A percentile compares a stretch with the other conserved stretches of the same genome.
Conservation (phyloP, 257 asterid species). For the Solanum sparsipilum region DNA sequence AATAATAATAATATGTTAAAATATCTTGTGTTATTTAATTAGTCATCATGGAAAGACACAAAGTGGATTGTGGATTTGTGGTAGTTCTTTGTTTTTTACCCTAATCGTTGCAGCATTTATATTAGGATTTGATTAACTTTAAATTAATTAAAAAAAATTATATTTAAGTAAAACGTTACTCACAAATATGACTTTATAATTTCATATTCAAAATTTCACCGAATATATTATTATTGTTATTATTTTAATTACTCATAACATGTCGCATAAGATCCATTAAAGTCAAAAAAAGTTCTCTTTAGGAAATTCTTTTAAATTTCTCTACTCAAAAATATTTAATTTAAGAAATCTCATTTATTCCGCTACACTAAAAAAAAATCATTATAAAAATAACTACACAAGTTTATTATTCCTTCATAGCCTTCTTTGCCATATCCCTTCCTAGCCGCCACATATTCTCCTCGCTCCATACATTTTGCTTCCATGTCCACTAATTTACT, state of each 20-base stretch:
- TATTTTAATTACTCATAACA: neutral
- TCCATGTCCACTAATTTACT: constrained; percentile 38
- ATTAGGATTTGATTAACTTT: neutral
- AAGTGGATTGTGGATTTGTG: too few relatives aligned
- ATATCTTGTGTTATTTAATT: neutral
- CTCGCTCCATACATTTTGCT: neutral
- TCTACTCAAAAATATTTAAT: neutral
- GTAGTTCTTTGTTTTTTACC: neutral
- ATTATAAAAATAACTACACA: too few relatives aligned
- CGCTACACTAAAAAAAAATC: too few relatives aligned
- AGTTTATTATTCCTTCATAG: neutral
- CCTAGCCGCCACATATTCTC: neutral
- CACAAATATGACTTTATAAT: neutral
- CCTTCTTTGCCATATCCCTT: neutral
- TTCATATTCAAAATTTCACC: neutral
- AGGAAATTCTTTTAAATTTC: neutral
- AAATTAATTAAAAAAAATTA: neutral
- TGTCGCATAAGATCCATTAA: neutral
- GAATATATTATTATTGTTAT: rapidly evolving
- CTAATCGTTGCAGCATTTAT: rapidly evolving
- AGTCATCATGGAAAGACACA: neutral
- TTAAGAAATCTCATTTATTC: neutral
- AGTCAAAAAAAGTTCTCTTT: neutral
- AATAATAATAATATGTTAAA: neutral
- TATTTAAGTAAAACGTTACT: neutral